Evolutionary conservation across 2,329 filamentous ascomycete species (phyloP), one percentile per base, ranked within the genome.

Genomic region (Trichoderma sp.): DNA sequence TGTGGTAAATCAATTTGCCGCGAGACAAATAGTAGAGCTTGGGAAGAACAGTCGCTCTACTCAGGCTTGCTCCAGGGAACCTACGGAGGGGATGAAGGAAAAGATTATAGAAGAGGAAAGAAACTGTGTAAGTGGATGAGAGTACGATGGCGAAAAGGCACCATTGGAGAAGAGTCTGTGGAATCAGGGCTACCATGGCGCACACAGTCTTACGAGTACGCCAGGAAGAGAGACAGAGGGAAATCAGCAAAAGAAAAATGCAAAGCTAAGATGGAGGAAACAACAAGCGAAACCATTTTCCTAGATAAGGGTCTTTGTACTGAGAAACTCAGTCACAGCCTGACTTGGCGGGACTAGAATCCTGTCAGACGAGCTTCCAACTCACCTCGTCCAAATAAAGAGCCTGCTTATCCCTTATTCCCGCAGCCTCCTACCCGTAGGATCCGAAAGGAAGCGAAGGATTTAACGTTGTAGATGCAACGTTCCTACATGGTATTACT

Each of bases 21-120:
- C 70, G 67, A 19, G 72, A 56, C 0, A 58, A 4, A 10, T 7
- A 16, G 6, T 58, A 58, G 19, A 58, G 16, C n/a, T 37, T 58
- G 1, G 55, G n/a, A 3, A 58, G 4, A 1, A 58, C n/a, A n/a
- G 4, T 24, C 10, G n/a, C 31, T 37, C 71, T 29, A 65, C 67
- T 59, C 43, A 49, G 21, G 11, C 60, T 61, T 3, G 79, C 79
- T 1, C 79, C 78, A 0, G 79, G 78, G 58, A 75, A 78, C 16
- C 65, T 63, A 13, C 72, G 69, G 19, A 81, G 77, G 2, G 79
- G 79, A 68, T 80, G 79, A 37, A 80, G 71, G 70, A 73, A 76
- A 70, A 80, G 68, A 68, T 79, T 79, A 72, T 78, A 78, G 33
- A 60, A 31, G 47, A 49, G n/a, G 4, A 49, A 49, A 24, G 47